Base-by-base conservation (phyloP, 306 rosid genomes). In the Malus sylvestris region DNA sequence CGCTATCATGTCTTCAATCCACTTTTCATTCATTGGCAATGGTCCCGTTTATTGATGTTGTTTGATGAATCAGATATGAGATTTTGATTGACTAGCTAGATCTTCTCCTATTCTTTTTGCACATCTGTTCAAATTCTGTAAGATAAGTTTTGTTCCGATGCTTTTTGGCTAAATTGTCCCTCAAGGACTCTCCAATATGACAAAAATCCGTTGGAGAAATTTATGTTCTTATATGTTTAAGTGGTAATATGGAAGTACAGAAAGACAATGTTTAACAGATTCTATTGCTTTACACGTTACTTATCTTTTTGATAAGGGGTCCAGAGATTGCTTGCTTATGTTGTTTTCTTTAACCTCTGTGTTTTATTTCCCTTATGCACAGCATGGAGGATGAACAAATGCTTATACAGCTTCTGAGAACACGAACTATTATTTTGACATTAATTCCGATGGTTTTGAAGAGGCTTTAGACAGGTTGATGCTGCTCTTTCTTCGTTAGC, bases 401-500 rank as follows among this genome's bases (percentile, higher is more conserved):
- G 97, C 98, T 74, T 95, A 85, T 80, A 95, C 97, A 73, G 23
- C 83, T 40, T 64, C 87, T 23, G 97, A 90, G 81, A 64, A 81
- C 72, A 92, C 98, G 82, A 95, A 92, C 89, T 92, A 85, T 79
- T 55, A 22, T 76, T 92, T 95, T 86, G 97, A 95, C 60, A 90
- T 92, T 74, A 95, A 90, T 76, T 74, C 80, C 1, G 97, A 92
- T 82, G 88, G 89, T 82, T 95, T 95, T 88, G 96, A 86, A 71
- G 96, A 95, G 90, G 98, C 97, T 71, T 81, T 95, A 83, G 98
- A 95, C 79, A 92, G 98, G 98, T 92, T 67, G 49, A 68, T 83
- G 73, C 78, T 65, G 76, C 81, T 69, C 42, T 15, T 42, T 61
- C 65, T 69, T 33, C 1, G 72, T 33, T 76, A 18, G 53, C 75